Conservation (phyloP, 495 filamentous ascomycete genomes). For the Penicillium herquei region DNA sequence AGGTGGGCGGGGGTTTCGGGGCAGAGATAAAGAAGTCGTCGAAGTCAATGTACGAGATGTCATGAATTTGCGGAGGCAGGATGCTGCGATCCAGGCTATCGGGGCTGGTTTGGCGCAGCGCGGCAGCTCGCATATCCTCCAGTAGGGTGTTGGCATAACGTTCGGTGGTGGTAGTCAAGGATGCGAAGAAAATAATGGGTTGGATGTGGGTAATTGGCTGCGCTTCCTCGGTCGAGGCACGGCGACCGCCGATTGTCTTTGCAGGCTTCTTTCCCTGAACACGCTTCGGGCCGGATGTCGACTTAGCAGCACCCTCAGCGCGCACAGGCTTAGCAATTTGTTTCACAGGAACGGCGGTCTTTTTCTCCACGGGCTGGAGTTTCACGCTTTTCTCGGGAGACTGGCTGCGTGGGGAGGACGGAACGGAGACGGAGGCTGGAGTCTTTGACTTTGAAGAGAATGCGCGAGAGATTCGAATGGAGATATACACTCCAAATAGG, state of each 20-base stretch:
- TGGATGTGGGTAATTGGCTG: slow-evolving; percentile 53
- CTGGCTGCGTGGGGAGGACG: slow-evolving; percentile 33
- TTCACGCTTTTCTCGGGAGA: slow-evolving; percentile 28
- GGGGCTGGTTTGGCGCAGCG: slow-evolving; percentile 26
- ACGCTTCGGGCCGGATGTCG: slow-evolving; percentile 35
- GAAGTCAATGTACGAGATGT: slow-evolving; percentile 81
- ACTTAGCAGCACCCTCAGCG: slow-evolving; percentile 11
- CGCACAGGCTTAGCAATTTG: slow-evolving; percentile 7
- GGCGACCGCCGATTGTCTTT: slow-evolving; percentile 26
- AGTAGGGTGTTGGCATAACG: slow-evolving; percentile 58
- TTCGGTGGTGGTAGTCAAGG: slow-evolving; percentile 77
- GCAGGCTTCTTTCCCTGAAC: slow-evolving; percentile 38
- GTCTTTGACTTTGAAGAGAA: slow-evolving; percentile 28
- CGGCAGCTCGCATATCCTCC: slow-evolving; percentile 45
- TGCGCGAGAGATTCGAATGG: slow-evolving; percentile 27
- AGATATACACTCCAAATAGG: slow-evolving; percentile 22
- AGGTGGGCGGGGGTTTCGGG: slow-evolving; percentile 50
- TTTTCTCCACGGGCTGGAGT: slow-evolving; percentile 7
- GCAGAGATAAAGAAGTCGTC: slow-evolving; percentile 82
- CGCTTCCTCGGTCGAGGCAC: slow-evolving; percentile 14
- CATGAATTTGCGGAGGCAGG: slow-evolving; percentile 64
- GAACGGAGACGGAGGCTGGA: slow-evolving; percentile 30
- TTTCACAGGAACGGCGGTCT: not conserved
- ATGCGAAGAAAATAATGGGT: slow-evolving; percentile 82
- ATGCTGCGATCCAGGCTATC: slow-evolving; percentile 38